These are phyloP conservation scores for Colletotrichum tanaceti DNA, from an alignment of 2,329 filamentous ascomycete species.

Conservation along the genomic window DNA sequence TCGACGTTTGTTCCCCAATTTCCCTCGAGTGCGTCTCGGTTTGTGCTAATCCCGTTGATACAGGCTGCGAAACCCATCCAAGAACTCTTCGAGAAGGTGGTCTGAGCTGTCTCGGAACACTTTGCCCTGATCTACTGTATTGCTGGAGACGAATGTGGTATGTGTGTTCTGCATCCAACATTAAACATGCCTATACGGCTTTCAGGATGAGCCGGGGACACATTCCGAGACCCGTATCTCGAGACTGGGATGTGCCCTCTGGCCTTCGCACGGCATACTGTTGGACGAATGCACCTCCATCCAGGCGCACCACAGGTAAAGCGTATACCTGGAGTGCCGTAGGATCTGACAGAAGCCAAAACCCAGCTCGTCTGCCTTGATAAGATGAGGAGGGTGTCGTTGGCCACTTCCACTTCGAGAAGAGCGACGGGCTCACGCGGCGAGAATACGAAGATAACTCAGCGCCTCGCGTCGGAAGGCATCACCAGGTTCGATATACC, in stretches of 20 bases:
- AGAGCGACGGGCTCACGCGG: not conserved
- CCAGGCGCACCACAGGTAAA: not conserved
- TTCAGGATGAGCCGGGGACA: not conserved
- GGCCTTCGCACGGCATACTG: too few relatives aligned
- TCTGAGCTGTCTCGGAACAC: slow-evolving; percentile 47
- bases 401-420: not conserved
- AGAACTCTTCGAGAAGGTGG: slow-evolving; percentile 83
- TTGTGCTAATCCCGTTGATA: slow-evolving; percentile 40
- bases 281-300: not conserved
- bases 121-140: not conserved
- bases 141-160: not conserved
- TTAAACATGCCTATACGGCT: not conserved
- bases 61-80: slow-evolving; percentile 90
- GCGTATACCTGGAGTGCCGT: not conserved
- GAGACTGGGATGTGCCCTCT: not conserved
- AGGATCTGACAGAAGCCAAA: not conserved
- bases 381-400: not conserved
- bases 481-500: not conserved
- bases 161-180: not conserved
- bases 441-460: slow-evolving; percentile 4
- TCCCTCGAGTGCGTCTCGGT: not conserved
- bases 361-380: not conserved
- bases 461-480: not conserved
- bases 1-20: slow-evolving; percentile 71
- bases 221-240: not conserved